These are phyloP conservation scores for Nicotiana rustica DNA, from an alignment of 305 asterid genomes.

Conservation along the genomic window DNA sequence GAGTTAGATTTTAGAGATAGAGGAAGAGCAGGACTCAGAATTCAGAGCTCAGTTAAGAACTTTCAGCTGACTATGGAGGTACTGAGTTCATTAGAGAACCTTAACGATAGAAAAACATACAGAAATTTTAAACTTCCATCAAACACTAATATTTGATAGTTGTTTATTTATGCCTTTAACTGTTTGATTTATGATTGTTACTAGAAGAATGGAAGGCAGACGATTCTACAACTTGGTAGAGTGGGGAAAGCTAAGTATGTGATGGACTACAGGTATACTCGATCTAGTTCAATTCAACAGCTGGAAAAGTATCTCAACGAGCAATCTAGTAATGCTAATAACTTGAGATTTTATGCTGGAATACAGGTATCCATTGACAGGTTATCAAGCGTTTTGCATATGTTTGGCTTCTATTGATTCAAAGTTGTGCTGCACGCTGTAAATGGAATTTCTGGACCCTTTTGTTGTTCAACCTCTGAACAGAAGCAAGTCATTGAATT, in stretches of 20 bases:
- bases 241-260: conserved; percentile 83
- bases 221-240: conserved; percentile 89
- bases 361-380: conserved; percentile 91
- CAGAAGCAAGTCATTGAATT: conserved; percentile 8
- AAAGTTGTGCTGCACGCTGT: conserved; percentile 87
- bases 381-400: conserved; percentile 93
- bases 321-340: not conserved
- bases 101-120: not conserved
- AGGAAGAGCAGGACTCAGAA: conserved; percentile 75
- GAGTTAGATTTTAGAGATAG: conserved; percentile 87
- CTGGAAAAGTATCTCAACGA: not conserved
- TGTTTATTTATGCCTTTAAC: not conserved
- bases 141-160: not conserved
- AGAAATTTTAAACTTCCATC: too few relatives aligned
- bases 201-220: conserved; percentile 84
- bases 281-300: not conserved
- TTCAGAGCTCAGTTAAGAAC: conserved; percentile 89
- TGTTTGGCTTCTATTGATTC: conserved; percentile 92
- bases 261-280: conserved; percentile 86
- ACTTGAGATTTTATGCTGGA: conserved; percentile 6
- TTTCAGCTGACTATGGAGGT: conserved; percentile 90
- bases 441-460: conserved; percentile 20
- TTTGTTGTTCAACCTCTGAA: conserved; percentile 47
- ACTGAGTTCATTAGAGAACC: conserved; percentile 17
- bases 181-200: conserved; percentile 28